These are phyloP conservation scores for Cercospora janseana DNA, from an alignment of 2,329 filamentous ascomycete species.

Conservation along the genomic window DNA sequence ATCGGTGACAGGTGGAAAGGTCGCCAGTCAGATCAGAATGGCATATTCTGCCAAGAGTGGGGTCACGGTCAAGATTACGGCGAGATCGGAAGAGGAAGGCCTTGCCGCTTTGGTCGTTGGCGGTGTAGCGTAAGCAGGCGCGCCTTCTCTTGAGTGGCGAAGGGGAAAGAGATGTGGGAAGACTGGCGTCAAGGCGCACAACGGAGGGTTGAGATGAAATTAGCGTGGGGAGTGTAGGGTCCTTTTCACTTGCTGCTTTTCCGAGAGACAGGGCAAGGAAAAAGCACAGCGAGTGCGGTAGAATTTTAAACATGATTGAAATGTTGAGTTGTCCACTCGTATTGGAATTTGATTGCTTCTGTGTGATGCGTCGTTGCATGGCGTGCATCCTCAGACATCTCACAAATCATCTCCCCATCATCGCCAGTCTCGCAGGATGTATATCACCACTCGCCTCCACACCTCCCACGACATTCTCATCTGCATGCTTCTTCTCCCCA, in stretches of 20 bases:
- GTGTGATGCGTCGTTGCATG: neutral
- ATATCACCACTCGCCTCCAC: slow-evolving; percentile 27
- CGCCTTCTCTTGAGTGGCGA: neutral
- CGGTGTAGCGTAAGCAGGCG: slow-evolving; percentile 70
- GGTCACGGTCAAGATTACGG: slow-evolving; percentile 92
- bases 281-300: slow-evolving; percentile 4
- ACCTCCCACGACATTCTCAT: slow-evolving; percentile 13
- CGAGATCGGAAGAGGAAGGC: slow-evolving; percentile 88
- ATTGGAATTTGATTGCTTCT: neutral
- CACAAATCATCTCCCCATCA: slow-evolving; percentile 21
- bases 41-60: slow-evolving; percentile 89
- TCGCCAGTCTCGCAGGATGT: slow-evolving; percentile 38
- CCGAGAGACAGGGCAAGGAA: slow-evolving; percentile 1
- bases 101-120: slow-evolving; percentile 81
- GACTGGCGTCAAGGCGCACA: slow-evolving; percentile 7
- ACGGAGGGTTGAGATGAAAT: neutral
- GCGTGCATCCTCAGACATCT: neutral
- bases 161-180: neutral
- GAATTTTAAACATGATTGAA: neutral
- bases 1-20: slow-evolving; percentile 84
- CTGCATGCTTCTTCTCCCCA: slow-evolving; percentile 31
- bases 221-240: slow-evolving; percentile 2
- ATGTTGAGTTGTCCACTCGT: too few species aligned
- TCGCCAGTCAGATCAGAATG: slow-evolving; percentile 86
- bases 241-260: neutral